phyloP scores from a whole-genome alignment of 495 filamentous ascomycete genomes.

The Oleoguttula mirabilis region DNA sequence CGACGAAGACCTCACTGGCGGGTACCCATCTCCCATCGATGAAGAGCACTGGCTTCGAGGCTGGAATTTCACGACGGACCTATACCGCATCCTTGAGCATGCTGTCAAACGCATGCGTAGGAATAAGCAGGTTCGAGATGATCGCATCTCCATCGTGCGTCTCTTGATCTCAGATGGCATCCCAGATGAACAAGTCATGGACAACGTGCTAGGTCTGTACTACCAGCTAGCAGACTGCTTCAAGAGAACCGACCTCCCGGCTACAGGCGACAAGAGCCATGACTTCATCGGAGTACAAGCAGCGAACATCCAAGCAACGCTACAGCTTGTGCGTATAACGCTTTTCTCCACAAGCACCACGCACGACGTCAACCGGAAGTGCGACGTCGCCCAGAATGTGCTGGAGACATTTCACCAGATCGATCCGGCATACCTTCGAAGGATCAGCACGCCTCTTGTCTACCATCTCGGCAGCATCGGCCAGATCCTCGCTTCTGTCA shows the following conservation, averaged over 20 bases:
- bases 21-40: constrained; percentile 16
- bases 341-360: constrained; percentile 33
- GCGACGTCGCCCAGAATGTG: constrained; percentile 37
- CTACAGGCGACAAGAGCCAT: constrained; percentile 26
- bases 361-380: constrained; percentile 35
- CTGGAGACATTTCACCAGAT: constrained; percentile 36
- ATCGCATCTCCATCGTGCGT: constrained; percentile 22
- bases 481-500: constrained; percentile 38
- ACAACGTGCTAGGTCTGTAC: constrained; percentile 33
- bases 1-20: constrained; percentile 32
- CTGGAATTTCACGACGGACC: constrained; percentile 42
- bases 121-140: constrained; percentile 3
- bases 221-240: constrained; percentile 31
- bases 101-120: constrained; percentile 21
- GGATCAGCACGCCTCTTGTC: constrained; percentile 40
- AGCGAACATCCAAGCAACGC: constrained; percentile 41
- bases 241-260: constrained; percentile 23
- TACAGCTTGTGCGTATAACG: constrained; percentile 40
- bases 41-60: constrained; percentile 35
- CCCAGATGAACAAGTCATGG: constrained; percentile 25
- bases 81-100: constrained; percentile 40
- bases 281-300: constrained; percentile 40
- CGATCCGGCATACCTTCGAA: constrained; percentile 35
- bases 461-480: constrained; percentile 42
- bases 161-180: constrained; percentile 8